A percentile compares a stretch with the other conserved stretches of the same genome.
These are phyloP conservation scores for Pholiota microspora DNA, from an alignment of 768 basidiomycete genomes.

Conservation along the genomic window DNA sequence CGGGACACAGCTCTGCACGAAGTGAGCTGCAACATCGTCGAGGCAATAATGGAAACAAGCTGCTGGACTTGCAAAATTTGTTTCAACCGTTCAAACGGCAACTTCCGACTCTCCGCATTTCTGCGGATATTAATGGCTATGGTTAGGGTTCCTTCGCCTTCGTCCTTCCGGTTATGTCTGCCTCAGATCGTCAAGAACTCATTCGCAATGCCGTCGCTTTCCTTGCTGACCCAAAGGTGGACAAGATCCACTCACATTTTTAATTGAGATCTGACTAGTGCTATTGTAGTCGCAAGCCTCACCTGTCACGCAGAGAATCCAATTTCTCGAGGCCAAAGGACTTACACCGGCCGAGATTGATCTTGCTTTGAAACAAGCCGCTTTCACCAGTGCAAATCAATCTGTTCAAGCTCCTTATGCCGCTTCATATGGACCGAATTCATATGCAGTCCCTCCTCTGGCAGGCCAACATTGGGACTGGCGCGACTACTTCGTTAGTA, in stretches of 20 bases:
- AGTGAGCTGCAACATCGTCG: conserved; percentile 50
- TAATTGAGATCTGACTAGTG: neutral
- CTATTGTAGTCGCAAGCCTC: conserved; percentile 66
- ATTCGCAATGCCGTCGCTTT: conserved; percentile 82
- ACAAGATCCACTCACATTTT: neutral
- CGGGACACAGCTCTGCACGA: conserved; percentile 49
- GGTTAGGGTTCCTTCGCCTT: conserved; percentile 16
- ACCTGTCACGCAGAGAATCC: conserved; percentile 78
- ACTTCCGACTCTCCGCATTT: conserved; percentile 18
- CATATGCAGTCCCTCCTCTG: conserved; percentile 30
- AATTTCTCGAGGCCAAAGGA: conserved; percentile 96
- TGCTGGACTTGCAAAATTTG: conserved; percentile 23
- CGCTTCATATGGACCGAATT: conserved; percentile 40
- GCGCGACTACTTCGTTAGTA: conserved; percentile 93
- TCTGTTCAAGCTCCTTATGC: conserved; percentile 30
- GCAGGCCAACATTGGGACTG: conserved; percentile 76
- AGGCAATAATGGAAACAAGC: conserved; percentile 14
- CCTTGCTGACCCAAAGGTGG: conserved; percentile 79
- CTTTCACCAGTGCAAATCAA: conserved; percentile 26
- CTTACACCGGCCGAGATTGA: conserved; percentile 84
- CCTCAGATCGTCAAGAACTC: conserved; percentile 67
- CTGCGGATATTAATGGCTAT: conserved; percentile 15
- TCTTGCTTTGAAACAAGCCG: conserved; percentile 68
- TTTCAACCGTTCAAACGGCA: conserved; percentile 20
- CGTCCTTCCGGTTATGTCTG: conserved; percentile 33